Evolutionary conservation across 2,329 filamentous ascomycete species (phyloP).

Genomic region (Aphanoascus verrucosus): DNA sequence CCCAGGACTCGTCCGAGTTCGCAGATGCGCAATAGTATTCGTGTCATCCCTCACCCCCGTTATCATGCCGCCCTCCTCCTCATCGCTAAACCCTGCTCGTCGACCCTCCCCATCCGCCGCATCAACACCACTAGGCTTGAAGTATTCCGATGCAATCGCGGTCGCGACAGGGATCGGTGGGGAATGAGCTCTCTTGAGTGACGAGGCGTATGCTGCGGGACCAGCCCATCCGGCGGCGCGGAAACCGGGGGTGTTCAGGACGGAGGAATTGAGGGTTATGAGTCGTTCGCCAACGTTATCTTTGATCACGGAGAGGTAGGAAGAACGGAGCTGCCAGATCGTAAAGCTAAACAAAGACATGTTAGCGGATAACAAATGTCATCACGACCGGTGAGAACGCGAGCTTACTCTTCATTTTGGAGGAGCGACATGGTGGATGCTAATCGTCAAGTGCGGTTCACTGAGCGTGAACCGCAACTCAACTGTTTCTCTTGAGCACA

Average conservation of each 20-base stretch:
- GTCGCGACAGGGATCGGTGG: conserved; percentile 52
- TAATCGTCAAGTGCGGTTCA: neutral
- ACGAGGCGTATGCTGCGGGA: conserved; percentile 34
- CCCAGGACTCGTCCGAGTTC: conserved; percentile 20
- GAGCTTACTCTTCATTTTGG: conserved; percentile 42
- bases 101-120: conserved; percentile 25
- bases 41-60: conserved; percentile 44
- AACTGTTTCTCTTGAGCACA: neutral
- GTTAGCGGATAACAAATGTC: neutral
- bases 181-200: conserved; percentile 53
- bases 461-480: neutral
- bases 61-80: conserved; percentile 54
- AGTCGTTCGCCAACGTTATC: conserved; percentile 56
- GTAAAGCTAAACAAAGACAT: conserved; percentile 42
- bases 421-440: conserved; percentile 36
- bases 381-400: neutral
- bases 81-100: conserved; percentile 33
- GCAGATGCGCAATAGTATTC: conserved; percentile 45
- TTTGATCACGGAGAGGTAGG: conserved; percentile 53
- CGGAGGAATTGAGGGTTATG: conserved; percentile 52
- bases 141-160: conserved; percentile 52
- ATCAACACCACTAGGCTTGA: conserved; percentile 31
- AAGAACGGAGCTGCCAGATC: conserved; percentile 55
- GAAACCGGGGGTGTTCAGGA: conserved; percentile 55
- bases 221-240: conserved; percentile 52